phyloP scores from a whole-genome alignment of 106 monocot species.

The Cymbidium sinense region DNA sequence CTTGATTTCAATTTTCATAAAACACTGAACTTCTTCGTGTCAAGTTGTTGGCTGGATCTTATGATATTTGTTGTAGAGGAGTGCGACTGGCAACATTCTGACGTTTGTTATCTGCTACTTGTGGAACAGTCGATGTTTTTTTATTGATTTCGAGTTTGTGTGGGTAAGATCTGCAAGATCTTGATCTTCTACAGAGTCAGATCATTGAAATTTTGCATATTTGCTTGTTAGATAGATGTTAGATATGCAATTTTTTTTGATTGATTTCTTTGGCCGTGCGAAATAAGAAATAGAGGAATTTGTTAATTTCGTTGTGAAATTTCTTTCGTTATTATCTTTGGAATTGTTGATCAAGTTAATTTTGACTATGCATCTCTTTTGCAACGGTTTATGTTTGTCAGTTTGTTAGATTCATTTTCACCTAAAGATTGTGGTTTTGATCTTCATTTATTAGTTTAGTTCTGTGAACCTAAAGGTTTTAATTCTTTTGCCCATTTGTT shows the following conservation, averaged over 20 bases:
- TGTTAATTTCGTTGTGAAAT: neutral
- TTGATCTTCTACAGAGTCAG: neutral
- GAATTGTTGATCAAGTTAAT: neutral
- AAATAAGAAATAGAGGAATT: neutral
- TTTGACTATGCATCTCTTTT: neutral
- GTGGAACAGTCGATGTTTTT: neutral
- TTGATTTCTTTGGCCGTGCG: neutral
- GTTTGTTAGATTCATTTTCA: neutral
- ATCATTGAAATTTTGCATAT: neutral
- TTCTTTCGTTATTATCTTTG: neutral
- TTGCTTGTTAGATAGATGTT: neutral
- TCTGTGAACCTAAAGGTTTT: neutral
- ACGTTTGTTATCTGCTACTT: neutral
- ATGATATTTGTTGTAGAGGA: neutral
- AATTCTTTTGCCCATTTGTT: neutral
- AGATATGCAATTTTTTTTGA: no score
- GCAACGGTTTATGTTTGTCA: neutral
- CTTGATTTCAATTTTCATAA: neutral
- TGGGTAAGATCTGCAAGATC: neutral
- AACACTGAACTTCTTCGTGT: neutral
- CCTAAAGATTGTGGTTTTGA: neutral
- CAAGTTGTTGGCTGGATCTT: neutral
- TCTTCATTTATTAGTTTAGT: neutral
- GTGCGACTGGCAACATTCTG: neutral
- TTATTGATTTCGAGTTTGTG: neutral